A percentile compares a stretch with the other conserved stretches of the same genome.
Conservation (phyloP, 75 land plant species). For the Sequoiadendron giganteum region DNA sequence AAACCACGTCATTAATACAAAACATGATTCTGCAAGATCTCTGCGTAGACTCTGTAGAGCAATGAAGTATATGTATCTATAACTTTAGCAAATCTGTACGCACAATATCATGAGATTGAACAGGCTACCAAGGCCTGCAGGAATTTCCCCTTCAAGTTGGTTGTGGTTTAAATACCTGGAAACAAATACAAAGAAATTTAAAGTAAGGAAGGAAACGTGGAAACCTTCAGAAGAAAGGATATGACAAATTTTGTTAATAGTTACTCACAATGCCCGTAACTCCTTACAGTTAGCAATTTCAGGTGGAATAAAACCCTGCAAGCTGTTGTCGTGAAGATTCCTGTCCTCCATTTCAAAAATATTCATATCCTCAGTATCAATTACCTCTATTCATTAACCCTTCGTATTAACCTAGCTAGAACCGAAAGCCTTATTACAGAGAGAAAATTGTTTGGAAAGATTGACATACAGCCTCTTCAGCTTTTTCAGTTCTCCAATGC, state of each 20-base stretch:
- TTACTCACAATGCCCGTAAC: slow-evolving; percentile 78
- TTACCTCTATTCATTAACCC: not conserved
- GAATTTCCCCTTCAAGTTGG: slow-evolving; percentile 63
- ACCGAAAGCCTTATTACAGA: not conserved
- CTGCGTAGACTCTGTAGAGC: not conserved
- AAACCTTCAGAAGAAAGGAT: not conserved
- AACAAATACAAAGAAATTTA: not conserved
- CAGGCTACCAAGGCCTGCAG: slow-evolving; percentile 55
- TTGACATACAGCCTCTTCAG: slow-evolving; percentile 73
- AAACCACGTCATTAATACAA: not conserved
- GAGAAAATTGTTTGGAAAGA: not conserved
- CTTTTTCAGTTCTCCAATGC: slow-evolving; percentile 66
- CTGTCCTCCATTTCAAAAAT: slow-evolving; percentile 29
- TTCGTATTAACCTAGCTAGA: too few relatives aligned
- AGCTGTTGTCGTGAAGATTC: slow-evolving; percentile 77
- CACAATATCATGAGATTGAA: slow-evolving; percentile 51
- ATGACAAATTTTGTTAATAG: slow-evolving; percentile 2
- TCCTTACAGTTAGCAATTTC: slow-evolving; percentile 72
- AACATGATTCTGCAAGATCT: not conserved
- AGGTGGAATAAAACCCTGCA: slow-evolving; percentile 76
- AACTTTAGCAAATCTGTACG: not conserved
- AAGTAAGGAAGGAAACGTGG: not conserved
- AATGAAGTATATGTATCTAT: not conserved
- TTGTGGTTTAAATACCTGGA: slow-evolving; percentile 62
- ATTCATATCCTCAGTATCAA: not conserved